Percentiles rank a stretch among this genome's conserved stretches.
phyloP scores from a whole-genome alignment of 345 rosid species.

The Camelina sativa region DNA sequence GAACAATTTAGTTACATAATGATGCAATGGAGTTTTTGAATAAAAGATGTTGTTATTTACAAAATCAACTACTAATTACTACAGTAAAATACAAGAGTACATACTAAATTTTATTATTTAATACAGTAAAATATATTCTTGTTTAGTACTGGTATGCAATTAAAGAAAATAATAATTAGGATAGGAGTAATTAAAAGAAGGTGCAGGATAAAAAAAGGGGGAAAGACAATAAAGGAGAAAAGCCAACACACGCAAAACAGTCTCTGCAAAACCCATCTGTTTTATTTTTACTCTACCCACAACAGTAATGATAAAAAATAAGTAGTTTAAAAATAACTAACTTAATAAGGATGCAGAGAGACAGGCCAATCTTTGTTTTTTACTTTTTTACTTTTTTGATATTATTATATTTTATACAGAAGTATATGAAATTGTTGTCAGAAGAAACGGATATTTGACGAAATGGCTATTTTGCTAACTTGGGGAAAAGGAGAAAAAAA shows the following conservation, averaged over 20 bases:
- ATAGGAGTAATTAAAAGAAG: neutral
- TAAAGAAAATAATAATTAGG: neutral
- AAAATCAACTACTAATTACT: neutral
- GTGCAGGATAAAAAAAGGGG: conserved; percentile 32
- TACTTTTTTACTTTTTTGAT: neutral
- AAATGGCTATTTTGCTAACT: conserved; percentile 34
- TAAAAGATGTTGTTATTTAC: neutral
- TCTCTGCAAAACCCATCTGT: conserved; percentile 42
- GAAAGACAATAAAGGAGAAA: conserved; percentile 43
- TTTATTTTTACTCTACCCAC: conserved; percentile 36
- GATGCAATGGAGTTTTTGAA: too few species aligned
- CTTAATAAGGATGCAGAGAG: conserved; percentile 35
- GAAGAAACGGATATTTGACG: conserved; percentile 42
- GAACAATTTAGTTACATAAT: too few species aligned
- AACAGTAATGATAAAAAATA: conserved; percentile 35
- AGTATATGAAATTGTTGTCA: conserved; percentile 37
- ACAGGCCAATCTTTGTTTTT: conserved; percentile 42
- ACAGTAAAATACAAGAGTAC: too few species aligned
- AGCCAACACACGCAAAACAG: conserved; percentile 47
- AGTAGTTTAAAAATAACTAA: conserved; percentile 1
- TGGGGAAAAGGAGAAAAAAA: neutral
- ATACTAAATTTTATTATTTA: neutral
- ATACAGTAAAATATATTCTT: too few species aligned
- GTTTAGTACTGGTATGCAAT: neutral
- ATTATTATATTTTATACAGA: neutral